These are phyloP conservation scores for Phialophora tarda DNA, from an alignment of 2,329 filamentous ascomycete species.

Conservation along the genomic window DNA sequence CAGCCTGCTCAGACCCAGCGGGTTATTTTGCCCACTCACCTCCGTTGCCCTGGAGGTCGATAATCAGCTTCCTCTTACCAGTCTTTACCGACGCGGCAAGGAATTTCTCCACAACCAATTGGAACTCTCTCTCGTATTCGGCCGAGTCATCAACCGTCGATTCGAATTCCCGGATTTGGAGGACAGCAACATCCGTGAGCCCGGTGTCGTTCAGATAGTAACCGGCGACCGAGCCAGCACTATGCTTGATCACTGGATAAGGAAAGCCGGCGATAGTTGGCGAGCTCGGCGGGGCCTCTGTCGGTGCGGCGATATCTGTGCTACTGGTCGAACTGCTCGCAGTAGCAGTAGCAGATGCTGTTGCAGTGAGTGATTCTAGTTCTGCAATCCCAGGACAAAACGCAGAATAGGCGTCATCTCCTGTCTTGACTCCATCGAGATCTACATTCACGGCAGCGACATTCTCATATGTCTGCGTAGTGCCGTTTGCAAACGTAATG, in stretches of 20 bases:
- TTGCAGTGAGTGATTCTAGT: background rate
- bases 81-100: slow-evolving; percentile 53
- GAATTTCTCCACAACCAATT: slow-evolving; percentile 45
- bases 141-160: slow-evolving; percentile 28
- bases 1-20: background rate
- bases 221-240: slow-evolving; percentile 49
- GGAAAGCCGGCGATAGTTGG: slow-evolving; percentile 45
- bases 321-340: slow-evolving; percentile 13
- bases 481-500: slow-evolving; percentile 45
- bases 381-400: slow-evolving; percentile 23
- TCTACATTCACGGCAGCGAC: slow-evolving; percentile 34
- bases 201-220: slow-evolving; percentile 52
- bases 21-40: slow-evolving; percentile 41
- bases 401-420: slow-evolving; percentile 39
- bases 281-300: slow-evolving; percentile 15
- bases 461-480: slow-evolving; percentile 40
- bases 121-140: slow-evolving; percentile 32
- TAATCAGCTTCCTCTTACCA: slow-evolving; percentile 65
- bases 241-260: slow-evolving; percentile 45
- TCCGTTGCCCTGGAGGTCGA: slow-evolving; percentile 67
- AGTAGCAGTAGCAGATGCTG: slow-evolving; percentile 9
- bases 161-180: slow-evolving; percentile 52
- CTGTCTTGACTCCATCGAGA: slow-evolving; percentile 36
- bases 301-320: slow-evolving; percentile 11
- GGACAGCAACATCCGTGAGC: slow-evolving; percentile 54